Percentiles rank a stretch among this genome's conserved stretches.
These are phyloP conservation scores for Thraustochytrium aureum DNA, from an alignment of 352 stramenopile genomes.

Conservation along the genomic window DNA sequence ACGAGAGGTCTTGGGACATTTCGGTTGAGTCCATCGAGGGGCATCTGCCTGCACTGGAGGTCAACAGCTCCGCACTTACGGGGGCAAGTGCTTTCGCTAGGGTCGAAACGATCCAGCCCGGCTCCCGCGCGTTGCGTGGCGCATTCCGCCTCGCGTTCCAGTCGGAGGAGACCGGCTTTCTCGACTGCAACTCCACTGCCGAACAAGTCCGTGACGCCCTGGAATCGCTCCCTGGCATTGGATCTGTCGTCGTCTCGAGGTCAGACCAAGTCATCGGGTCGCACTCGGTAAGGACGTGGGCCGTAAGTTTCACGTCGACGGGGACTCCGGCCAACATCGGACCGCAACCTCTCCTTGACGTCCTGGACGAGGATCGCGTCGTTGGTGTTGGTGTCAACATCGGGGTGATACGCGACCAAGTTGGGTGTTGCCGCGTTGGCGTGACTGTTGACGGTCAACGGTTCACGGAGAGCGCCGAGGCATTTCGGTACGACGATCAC, in stretches of 20 bases:
- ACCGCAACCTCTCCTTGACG: background rate
- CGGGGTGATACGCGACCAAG: background rate
- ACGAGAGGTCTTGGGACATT: background rate
- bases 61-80: background rate
- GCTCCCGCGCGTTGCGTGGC: too few species aligned
- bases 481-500: background rate
- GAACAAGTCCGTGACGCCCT: background rate
- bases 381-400: background rate
- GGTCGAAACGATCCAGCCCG: too few species aligned
- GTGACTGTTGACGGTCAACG: slow-evolving; percentile 40
- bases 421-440: background rate
- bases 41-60: too few species aligned
- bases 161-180: background rate
- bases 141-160: background rate
- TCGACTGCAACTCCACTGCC: background rate
- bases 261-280: background rate
- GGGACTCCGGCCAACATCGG: slow-evolving; percentile 18
- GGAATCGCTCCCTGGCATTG: slow-evolving; percentile 2
- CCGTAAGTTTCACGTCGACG: slow-evolving; percentile 15
- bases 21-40: too few species aligned
- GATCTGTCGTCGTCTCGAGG: background rate
- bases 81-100: too few species aligned
- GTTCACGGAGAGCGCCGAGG: background rate
- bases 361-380: background rate
- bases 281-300: background rate